Base-by-base conservation (phyloP, 2,329 filamentous ascomycete genomes). In the Fusarium equiseti region DNA sequence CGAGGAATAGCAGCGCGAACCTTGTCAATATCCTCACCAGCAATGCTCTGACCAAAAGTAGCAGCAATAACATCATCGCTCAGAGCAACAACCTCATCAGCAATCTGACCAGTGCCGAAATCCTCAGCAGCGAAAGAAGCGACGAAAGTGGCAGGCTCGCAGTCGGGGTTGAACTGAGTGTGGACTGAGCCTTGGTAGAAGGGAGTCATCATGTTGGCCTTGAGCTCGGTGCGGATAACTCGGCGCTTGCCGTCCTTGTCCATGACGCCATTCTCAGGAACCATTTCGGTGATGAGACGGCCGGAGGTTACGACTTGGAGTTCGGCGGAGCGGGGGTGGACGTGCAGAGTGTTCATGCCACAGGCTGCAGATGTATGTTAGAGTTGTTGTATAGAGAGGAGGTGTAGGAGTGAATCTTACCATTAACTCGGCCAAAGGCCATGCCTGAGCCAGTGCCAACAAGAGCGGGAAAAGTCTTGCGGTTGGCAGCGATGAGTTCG, bases 341-440 rank as follows among this genome's bases (percentile, higher is more conserved):
- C 81, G 79, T 88, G 87, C 20, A 86, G 85, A 10, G 84, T 87
- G 81, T 87, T 88, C 78, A 89, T 85, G 62, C 84, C 86, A 73
- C 86, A 89, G 38, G 82, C 79, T 78, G n/a, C 5, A 48, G 16
- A 13, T 5, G 5, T 10, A 3, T 75, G 64, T 77, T 71, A 74
- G 72, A 40, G 18, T 20, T 45, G 13, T 15, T 54, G 11, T 49
- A 5, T 18, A 1, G 6, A 49, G 8, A 18, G 5, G 22, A 10
- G 20, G 22, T 45, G 8, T 6, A 8, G 13, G 24, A 35, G 20
- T 6, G 26, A 7, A 29, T 63, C 78, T 70, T 71, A 79, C 78
- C 79, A 35, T 81, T 80, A 40, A 89, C 77, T 72, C 84, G 84
- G 43, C 85, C 86, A 10, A 88, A 77, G 5, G 85, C 84, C 80